Base-by-base conservation (phyloP, 176 grass and related monocot species). In the Eleusine indica region DNA sequence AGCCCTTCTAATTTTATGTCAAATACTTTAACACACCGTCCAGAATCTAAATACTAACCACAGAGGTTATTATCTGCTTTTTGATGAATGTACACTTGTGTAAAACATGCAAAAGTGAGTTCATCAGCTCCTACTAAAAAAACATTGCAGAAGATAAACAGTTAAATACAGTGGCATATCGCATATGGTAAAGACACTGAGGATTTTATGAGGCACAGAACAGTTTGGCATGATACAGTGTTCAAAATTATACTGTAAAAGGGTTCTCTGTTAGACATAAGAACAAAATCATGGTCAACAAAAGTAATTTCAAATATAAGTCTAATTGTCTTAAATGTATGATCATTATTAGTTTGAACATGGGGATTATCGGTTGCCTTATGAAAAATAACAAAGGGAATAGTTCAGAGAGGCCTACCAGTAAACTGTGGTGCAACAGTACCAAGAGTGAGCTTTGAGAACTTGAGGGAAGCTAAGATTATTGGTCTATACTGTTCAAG, bases 401-500 rank as follows among this genome's bases (percentile, higher is more conserved):
- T 29, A 57, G 63, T 56, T 83, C 63, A 6, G 22, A 53, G 66
- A 78, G 12, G 70, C 89, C 18, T 92, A 98, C 96, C 96, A 68
- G 91, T 93, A 70, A 98, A 95, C 87, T 98, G 96, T 17, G 96
- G 96, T 74, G 96, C 96, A 62, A 98, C 93, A 68, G 96, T 98
- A 72, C 96, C 78, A 71, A 98, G 96, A 85, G 91, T 98, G 35
- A 94, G 89, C 73, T 98, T 98, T 85, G 96, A 95, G 89, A 98
- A 98, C 68, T 81, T 98, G 35, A 95, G 83, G 30, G 96, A 95
- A 72, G 91, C 87, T 85, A 98, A 32, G 70, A 98, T 73, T 25
- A 88, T 63, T 75, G 96, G 87, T 82, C 83, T 91, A 83, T 98
- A 98, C 76, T 96, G 96, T 88, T 96, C 93, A 85, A 98, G 93